phyloP scores from a whole-genome alignment of 306 rosid species.

The Begonia fuchsioides region DNA sequence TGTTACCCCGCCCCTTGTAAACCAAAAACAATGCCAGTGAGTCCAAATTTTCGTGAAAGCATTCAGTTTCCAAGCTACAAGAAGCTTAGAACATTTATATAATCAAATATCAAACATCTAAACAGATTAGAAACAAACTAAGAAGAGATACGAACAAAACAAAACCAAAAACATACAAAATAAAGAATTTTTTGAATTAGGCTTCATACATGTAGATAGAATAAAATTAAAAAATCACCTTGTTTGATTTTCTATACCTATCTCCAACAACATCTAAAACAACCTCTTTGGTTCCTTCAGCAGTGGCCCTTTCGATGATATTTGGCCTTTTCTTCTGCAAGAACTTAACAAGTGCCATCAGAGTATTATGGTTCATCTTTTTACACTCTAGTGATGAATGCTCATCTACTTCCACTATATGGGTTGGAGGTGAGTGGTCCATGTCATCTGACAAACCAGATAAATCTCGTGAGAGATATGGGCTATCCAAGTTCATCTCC shows the following conservation, averaged over 20 bases:
- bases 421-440: slow-evolving; percentile 36
- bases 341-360: slow-evolving; percentile 92
- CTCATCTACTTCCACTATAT: slow-evolving; percentile 51
- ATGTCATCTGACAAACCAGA: slow-evolving; percentile 82
- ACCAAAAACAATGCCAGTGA: slow-evolving; percentile 9
- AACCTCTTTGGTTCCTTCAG: slow-evolving; percentile 97
- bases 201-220: background rate
- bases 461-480: slow-evolving; percentile 57
- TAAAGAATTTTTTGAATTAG: background rate
- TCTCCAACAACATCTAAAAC: slow-evolving; percentile 89
- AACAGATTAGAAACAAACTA: background rate
- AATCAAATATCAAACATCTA: background rate
- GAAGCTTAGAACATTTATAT: background rate
- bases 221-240: slow-evolving; percentile 37
- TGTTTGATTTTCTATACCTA: slow-evolving; percentile 61
- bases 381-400: slow-evolving; percentile 60
- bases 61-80: background rate
- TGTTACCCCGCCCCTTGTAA: slow-evolving; percentile 54
- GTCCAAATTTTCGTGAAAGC: background rate
- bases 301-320: slow-evolving; percentile 84
- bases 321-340: slow-evolving; percentile 72
- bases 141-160: no score
- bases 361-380: slow-evolving; percentile 81
- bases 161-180: background rate
- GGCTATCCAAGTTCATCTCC: slow-evolving; percentile 50